These are phyloP conservation scores for Zelonia costaricensis DNA, from an alignment of 208 protist species.

Conservation along the genomic window DNA sequence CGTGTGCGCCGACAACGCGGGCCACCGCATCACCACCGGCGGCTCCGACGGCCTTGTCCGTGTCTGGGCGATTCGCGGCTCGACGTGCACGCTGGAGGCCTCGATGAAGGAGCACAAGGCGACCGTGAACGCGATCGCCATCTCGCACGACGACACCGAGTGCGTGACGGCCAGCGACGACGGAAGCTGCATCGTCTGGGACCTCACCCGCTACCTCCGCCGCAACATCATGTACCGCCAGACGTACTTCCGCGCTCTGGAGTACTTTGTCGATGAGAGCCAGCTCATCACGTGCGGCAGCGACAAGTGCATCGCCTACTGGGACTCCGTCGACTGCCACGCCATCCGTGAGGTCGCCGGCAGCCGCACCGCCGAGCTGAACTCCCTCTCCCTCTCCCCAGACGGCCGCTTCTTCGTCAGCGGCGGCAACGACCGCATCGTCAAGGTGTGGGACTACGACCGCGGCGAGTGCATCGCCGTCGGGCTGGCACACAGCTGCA, in stretches of 20 bases:
- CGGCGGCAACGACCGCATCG: slow-evolving; percentile 90
- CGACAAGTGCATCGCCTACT: slow-evolving; percentile 95
- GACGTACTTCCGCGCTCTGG: slow-evolving; percentile 93
- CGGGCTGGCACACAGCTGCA: slow-evolving; percentile 92
- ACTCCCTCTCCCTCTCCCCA: slow-evolving; percentile 86
- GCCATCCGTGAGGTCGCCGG: slow-evolving; percentile 94
- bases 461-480: slow-evolving; percentile 85
- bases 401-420: slow-evolving; percentile 92
- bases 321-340: slow-evolving; percentile 94
- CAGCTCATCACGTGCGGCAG: slow-evolving; percentile 95
- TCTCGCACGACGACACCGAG: slow-evolving; percentile 90
- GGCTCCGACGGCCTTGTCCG: slow-evolving; percentile 94
- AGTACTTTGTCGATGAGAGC: slow-evolving; percentile 93
- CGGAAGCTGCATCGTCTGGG: slow-evolving; percentile 97
- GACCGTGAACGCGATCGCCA: slow-evolving; percentile 84
- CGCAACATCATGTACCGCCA: slow-evolving; percentile 95
- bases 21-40: slow-evolving; percentile 83
- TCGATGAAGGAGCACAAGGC: slow-evolving; percentile 97
- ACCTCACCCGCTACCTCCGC: slow-evolving; percentile 89
- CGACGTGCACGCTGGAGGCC: slow-evolving; percentile 85
- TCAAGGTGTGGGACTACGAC: slow-evolving; percentile 97
- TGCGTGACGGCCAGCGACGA: slow-evolving; percentile 94
- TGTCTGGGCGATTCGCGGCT: slow-evolving; percentile 80
- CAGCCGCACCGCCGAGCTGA: slow-evolving; percentile 91
- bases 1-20: slow-evolving; percentile 74